Conservation (phyloP, 345 rosid genomes). For the Linum trigynum region DNA sequence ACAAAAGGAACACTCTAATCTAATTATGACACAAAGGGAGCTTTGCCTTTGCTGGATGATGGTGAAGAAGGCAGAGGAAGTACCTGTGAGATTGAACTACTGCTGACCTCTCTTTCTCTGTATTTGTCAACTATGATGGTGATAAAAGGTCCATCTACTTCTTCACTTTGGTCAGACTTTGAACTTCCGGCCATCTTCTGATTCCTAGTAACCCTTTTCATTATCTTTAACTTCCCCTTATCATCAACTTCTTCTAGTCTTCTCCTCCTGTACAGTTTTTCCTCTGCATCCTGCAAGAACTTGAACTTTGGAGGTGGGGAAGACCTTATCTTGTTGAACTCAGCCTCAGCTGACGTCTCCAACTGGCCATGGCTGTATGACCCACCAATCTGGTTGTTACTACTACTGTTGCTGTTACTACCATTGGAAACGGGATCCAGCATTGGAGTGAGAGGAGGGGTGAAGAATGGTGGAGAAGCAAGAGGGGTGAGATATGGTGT, state of each 20-base stretch:
- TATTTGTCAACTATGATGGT: slow-evolving; percentile 42
- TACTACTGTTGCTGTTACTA: neutral
- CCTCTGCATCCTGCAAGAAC: slow-evolving; percentile 94
- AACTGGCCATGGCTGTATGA: slow-evolving; percentile 38
- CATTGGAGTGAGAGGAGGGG: slow-evolving; percentile 78
- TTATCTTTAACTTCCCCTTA: slow-evolving; percentile 13
- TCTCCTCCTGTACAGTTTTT: slow-evolving; percentile 48
- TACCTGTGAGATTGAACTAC: slow-evolving; percentile 27
- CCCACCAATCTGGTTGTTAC: slow-evolving; percentile 18
- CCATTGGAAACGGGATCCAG: slow-evolving; percentile 12
- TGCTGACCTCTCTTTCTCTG: slow-evolving; percentile 26
- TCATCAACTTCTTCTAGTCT: slow-evolving; percentile 30
- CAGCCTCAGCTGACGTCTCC: slow-evolving; percentile 66
- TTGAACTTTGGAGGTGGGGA: slow-evolving; percentile 87
- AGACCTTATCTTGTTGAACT: slow-evolving; percentile 55
- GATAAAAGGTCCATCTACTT: slow-evolving; percentile 39
- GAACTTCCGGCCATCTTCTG: slow-evolving; percentile 14
- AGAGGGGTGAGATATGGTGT: slow-evolving; percentile 86
- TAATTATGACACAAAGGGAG: neutral
- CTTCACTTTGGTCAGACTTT: slow-evolving; percentile 30
- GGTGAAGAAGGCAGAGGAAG: slow-evolving; percentile 31
- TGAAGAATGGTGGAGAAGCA: slow-evolving; percentile 80
- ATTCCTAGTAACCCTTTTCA: neutral
- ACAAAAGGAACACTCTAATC: slow-evolving; percentile 9
- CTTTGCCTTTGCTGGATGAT: slow-evolving; percentile 22